Conservation (phyloP, 495 filamentous ascomycete species). For the Hypoxylon cercidicola region DNA sequence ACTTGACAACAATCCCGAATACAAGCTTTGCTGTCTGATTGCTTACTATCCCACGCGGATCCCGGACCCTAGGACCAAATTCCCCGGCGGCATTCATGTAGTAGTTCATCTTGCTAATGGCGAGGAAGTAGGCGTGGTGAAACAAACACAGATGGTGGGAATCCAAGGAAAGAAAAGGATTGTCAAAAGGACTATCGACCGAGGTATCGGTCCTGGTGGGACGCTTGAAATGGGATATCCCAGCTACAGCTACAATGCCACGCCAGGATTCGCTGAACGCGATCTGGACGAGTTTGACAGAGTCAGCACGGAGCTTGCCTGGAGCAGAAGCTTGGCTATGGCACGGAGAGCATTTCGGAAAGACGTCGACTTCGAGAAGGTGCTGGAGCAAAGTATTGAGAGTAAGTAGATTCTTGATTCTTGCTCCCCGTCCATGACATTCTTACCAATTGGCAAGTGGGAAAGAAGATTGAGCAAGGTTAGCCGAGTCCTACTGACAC, state of each 20-base stretch:
- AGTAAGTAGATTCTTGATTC: conserved; percentile 41
- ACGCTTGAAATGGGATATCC: conserved; percentile 48
- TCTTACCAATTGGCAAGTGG: neutral
- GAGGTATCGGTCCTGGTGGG: conserved; percentile 64
- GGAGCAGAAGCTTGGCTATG: conserved; percentile 57
- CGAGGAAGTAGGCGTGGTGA: conserved; percentile 56
- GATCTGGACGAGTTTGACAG: conserved; percentile 63
- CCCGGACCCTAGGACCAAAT: conserved; percentile 53
- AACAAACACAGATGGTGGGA: conserved; percentile 65
- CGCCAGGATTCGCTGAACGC: conserved; percentile 62
- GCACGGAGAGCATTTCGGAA: conserved; percentile 66
- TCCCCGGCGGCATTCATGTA: conserved; percentile 53
- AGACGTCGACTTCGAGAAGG: conserved; percentile 67
- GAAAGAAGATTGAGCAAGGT: neutral
- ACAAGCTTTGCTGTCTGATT: conserved; percentile 59
- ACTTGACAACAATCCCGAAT: conserved; percentile 52
- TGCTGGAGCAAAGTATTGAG: conserved; percentile 69
- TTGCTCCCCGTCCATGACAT: neutral
- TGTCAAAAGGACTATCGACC: conserved; percentile 58
- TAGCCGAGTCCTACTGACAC: neutral
- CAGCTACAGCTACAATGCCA: conserved; percentile 55
- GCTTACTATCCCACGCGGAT: conserved; percentile 60
- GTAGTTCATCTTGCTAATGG: conserved; percentile 59
- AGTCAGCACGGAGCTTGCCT: conserved; percentile 59
- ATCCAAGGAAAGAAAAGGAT: conserved; percentile 69